Evolutionary conservation across 768 basidiomycete genomes (phyloP).

Genomic region (Rossbeevera mucosa): DNA sequence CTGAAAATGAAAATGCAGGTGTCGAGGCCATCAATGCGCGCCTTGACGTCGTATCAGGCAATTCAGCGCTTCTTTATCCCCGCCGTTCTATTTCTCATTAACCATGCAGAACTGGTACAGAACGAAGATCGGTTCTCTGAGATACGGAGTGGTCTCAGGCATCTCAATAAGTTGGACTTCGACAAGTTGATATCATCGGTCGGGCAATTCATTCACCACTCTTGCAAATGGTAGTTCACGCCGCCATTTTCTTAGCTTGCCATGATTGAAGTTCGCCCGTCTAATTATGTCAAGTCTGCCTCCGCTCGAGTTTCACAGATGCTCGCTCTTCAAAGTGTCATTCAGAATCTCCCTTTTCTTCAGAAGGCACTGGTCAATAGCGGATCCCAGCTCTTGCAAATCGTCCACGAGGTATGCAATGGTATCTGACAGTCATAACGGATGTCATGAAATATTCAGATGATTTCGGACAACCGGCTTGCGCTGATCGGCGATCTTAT

Average conservation of each 20-base stretch:
- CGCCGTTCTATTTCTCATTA: conserved; percentile 1
- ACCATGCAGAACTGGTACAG: conserved; percentile 60
- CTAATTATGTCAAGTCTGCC: conserved; percentile 56
- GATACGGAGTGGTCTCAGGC: conserved; percentile 62
- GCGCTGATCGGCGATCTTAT: conserved; percentile 58
- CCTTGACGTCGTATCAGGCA: conserved; percentile 84
- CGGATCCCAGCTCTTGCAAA: conserved; percentile 54
- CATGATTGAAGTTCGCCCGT: conserved; percentile 53
- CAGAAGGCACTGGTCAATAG: conserved; percentile 57
- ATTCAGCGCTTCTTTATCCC: background rate
- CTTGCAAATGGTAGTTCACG: background rate
- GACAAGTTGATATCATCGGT: conserved; percentile 81
- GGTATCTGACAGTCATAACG: background rate
- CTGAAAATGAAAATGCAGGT: conserved; percentile 1
- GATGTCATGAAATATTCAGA: conserved; percentile 34
- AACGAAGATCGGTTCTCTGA: conserved; percentile 70
- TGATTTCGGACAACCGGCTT: conserved; percentile 72
- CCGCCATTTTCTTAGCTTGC: conserved; percentile 47
- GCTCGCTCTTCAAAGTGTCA: conserved; percentile 69
- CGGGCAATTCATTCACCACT: conserved; percentile 8
- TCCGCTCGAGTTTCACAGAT: conserved; percentile 71
- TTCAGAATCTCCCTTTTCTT: conserved; percentile 62
- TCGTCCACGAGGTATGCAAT: conserved; percentile 52
- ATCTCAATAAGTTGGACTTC: conserved; percentile 76
- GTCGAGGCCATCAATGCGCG: conserved; percentile 67